These are phyloP conservation scores for Monosporascus sp. DNA, from an alignment of 2,329 filamentous ascomycete species.

Conservation along the genomic window DNA sequence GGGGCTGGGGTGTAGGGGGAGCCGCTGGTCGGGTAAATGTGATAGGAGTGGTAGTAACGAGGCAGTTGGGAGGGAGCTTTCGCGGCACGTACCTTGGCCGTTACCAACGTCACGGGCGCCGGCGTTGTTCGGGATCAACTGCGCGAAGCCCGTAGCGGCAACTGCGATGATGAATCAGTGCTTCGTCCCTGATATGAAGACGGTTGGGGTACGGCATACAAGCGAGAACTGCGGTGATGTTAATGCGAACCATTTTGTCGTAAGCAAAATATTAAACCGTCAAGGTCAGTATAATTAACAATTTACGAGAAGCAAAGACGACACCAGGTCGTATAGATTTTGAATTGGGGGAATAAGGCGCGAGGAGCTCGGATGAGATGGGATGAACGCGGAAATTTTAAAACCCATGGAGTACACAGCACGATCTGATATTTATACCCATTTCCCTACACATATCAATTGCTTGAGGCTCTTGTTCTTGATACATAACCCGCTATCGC, in stretches of 20 bases:
- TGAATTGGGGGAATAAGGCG: not conserved
- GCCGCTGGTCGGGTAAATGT: not conserved
- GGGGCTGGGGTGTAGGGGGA: not conserved
- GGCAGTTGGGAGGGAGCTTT: too few species aligned
- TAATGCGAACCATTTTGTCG: constrained; percentile 31
- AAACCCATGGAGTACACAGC: not conserved
- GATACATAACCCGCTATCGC: too few species aligned
- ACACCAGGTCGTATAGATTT: constrained; percentile 10
- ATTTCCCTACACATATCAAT: not conserved
- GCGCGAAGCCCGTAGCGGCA: constrained; percentile 22
- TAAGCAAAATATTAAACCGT: constrained; percentile 3
- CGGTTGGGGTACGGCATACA: constrained; percentile 17
- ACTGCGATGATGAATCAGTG: constrained; percentile 18
- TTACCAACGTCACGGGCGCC: constrained; percentile 30
- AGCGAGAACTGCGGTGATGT: constrained; percentile 19
- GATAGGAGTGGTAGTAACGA: too few species aligned
- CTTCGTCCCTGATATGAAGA: not conserved
- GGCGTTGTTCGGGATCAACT: constrained; percentile 27
- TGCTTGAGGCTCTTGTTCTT: not conserved
- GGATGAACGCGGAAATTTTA: not conserved
- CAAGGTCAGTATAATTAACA: constrained; percentile 4
- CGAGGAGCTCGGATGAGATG: not conserved
- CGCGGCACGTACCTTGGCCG: constrained; percentile 15
- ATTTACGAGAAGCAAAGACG: constrained; percentile 8
- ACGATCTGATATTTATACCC: not conserved